Percentiles rank a stretch among this genome's conserved stretches.
These are phyloP conservation scores for Microbotryum silenes-acaulis DNA, from an alignment of 1,284 basidiomycete species.

Conservation along the genomic window DNA sequence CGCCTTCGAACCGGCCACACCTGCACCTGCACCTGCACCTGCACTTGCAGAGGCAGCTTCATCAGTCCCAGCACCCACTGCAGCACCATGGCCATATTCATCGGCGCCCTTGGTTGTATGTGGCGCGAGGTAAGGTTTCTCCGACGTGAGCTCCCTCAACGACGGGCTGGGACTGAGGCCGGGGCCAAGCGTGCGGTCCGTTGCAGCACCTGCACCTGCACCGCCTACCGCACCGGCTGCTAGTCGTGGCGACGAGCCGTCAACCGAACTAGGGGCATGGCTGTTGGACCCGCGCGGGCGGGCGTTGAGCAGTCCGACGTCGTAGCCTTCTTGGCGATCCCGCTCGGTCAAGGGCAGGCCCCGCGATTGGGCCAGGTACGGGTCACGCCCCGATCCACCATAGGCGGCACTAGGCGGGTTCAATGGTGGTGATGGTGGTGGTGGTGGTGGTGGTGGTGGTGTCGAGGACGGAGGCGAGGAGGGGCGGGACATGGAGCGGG, in stretches of 20 bases:
- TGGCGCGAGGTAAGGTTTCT: neutral
- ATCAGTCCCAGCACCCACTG: neutral
- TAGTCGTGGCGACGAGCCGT: slow-evolving; percentile 8
- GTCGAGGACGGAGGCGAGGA: no score
- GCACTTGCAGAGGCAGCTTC: neutral
- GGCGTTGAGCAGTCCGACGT: slow-evolving; percentile 26
- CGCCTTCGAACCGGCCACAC: neutral
- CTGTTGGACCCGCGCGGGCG: slow-evolving; percentile 17
- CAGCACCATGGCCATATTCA: slow-evolving; percentile 2
- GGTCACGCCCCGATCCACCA: slow-evolving; percentile 8
- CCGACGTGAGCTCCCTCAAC: neutral
- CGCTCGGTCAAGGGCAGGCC: slow-evolving; percentile 24
- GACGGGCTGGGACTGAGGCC: no score
- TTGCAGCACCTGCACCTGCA: neutral
- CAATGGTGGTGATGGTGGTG: no score
- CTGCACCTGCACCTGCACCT: neutral
- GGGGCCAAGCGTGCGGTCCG: neutral
- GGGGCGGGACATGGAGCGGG: no score
- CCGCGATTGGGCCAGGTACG: slow-evolving; percentile 24
- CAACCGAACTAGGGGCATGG: neutral
- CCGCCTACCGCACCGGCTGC: no score
- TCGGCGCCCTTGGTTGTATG: neutral
- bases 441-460: no score
- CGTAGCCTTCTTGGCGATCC: slow-evolving; percentile 31
- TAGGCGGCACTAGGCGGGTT: no score